phyloP scores from a whole-genome alignment of 768 basidiomycete species.

The Tephrocybe sp. region DNA sequence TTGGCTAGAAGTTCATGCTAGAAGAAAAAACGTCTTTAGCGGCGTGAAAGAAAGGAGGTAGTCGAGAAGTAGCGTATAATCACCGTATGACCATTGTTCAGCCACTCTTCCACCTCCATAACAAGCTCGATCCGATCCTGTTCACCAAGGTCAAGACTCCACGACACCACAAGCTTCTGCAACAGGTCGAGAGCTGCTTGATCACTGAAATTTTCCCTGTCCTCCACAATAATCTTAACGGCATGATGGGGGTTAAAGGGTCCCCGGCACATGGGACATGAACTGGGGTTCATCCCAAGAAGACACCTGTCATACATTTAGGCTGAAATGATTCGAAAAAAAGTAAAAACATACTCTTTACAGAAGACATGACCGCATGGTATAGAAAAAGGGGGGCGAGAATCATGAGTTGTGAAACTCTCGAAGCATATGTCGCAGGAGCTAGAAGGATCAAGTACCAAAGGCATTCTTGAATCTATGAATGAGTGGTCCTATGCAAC shows the following conservation, averaged over 20 bases:
- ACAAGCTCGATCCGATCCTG: neutral
- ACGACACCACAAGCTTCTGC: constrained; percentile 4
- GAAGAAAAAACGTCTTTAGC: neutral
- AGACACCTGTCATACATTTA: constrained; percentile 9
- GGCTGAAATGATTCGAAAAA: neutral
- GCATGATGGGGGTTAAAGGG: neutral
- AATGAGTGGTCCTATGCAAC: neutral
- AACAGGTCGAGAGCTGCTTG: neutral
- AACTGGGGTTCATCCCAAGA: constrained; percentile 3
- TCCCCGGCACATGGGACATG: constrained; percentile 16
- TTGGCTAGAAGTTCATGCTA: constrained; percentile 5
- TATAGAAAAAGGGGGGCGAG: constrained; percentile 62
- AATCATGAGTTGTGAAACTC: constrained; percentile 44
- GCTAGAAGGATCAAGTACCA: constrained; percentile 66
- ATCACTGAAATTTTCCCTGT: neutral
- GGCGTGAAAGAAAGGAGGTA: neutral
- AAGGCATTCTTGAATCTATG: constrained; percentile 16
- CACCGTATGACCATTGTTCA: constrained; percentile 2
- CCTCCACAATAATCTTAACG: constrained; percentile 12
- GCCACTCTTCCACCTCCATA: constrained; percentile 7
- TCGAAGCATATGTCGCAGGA: constrained; percentile 77
- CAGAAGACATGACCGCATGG: constrained; percentile 80
- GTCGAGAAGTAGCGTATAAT: neutral
- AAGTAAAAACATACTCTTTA: constrained; percentile 43
- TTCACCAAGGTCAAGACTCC: neutral